Base-by-base conservation (phyloP, 1,139 yeast genomes). In the Lodderomyces parapsilosis region DNA sequence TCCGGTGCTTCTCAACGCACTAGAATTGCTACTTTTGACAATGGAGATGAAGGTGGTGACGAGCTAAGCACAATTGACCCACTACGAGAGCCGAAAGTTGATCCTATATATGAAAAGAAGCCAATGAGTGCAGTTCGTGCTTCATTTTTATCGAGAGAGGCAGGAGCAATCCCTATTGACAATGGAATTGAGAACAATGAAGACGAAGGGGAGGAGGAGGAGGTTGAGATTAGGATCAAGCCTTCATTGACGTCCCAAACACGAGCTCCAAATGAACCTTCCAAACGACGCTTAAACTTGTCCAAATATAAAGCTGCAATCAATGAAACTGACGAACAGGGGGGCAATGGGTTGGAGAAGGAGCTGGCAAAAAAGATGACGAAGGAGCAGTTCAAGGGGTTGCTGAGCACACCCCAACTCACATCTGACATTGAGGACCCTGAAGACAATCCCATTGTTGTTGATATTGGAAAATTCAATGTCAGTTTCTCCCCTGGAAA, bases 361-460 rank as follows among this genome's bases (percentile, higher is more conserved):
- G 8, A 20, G 23, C 23, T 6, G 23, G 5, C 23, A 20, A 20
- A 8, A 20, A 20, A 20, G 23, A 6, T 5, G 23, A 20, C 5
- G 8, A 20, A 8, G 23, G 8, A 20, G 8, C 5, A 20, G 23
- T 20, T 20, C 8, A 20, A 20, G 8, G 23, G 8, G 8, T 8
- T 8, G 7, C 8, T 20, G 23, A 20, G 8, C 23, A 20, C 23
- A 8, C 23, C 23, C 23, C 23, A 20, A 20, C 8, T 8, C 23
- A 8, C 7, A 20, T 20, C 8, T 5, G 23, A 20, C 19, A 24
- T 8, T 24, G 46, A 43, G 3, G 57, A 57, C 32, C 59, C 57
- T 1, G 62, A 57, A 23, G 47, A 54, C 35, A 46, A 43, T 28
- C 62, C 63, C 0, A 50, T 54, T 1, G 49, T 59, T n/a, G 63